phyloP scores from a whole-genome alignment of 768 basidiomycete genomes.

The Suillus subaureus region DNA sequence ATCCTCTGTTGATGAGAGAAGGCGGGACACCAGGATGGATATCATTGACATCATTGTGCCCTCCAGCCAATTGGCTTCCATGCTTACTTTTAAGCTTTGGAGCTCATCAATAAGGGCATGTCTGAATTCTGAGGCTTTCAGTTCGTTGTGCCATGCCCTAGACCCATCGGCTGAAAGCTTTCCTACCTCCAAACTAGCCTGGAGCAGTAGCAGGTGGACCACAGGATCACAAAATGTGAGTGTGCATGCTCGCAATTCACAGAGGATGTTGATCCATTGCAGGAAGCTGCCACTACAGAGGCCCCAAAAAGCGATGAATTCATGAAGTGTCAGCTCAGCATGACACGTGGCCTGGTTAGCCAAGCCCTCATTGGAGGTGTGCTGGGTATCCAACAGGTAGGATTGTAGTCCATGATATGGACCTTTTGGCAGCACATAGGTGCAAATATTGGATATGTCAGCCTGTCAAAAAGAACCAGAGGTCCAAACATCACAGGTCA shows the following conservation, averaged over 20 bases:
- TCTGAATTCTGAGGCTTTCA: slow-evolving; percentile 34
- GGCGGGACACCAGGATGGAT: slow-evolving; percentile 32
- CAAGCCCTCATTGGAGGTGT: slow-evolving; percentile 44
- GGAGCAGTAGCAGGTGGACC: slow-evolving; percentile 42
- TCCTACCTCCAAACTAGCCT: slow-evolving; percentile 45
- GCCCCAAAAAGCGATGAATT: slow-evolving; percentile 42
- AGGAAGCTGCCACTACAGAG: slow-evolving; percentile 44
- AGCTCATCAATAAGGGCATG: slow-evolving; percentile 35
- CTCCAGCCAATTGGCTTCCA: slow-evolving; percentile 43
- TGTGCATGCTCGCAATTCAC: slow-evolving; percentile 37
- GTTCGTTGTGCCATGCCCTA: slow-evolving; percentile 41
- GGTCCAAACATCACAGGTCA: slow-evolving; percentile 11
- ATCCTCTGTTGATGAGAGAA: slow-evolving; percentile 29
- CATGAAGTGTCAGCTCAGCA: slow-evolving; percentile 39
- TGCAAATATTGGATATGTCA: slow-evolving; percentile 28
- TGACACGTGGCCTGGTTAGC: slow-evolving; percentile 45
- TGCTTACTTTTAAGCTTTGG: slow-evolving; percentile 29
- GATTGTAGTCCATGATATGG: slow-evolving; percentile 39
- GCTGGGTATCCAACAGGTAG: slow-evolving; percentile 36
- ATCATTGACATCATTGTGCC: slow-evolving; percentile 30
- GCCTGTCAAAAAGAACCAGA: slow-evolving; percentile 13
- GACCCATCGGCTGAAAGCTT: slow-evolving; percentile 16
- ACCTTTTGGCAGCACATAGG: slow-evolving; percentile 31
- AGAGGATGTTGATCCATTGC: slow-evolving; percentile 50
- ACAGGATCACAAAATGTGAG: slow-evolving; percentile 39